phyloP scores from a whole-genome alignment of 345 rosid genomes.

The Sonneratia alba region DNA sequence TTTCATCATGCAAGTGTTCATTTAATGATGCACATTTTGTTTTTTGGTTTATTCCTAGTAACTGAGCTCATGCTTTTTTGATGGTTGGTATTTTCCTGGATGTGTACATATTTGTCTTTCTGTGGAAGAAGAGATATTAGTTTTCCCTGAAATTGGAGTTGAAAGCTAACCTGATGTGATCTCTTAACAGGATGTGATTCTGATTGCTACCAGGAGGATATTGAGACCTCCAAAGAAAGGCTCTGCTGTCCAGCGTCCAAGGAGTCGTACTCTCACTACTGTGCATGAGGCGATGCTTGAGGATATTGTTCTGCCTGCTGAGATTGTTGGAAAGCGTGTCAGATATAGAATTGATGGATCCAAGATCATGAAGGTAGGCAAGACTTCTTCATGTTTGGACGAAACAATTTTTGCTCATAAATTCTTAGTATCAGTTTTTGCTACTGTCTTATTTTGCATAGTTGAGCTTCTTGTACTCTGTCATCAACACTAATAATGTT shows the following conservation, averaged over 20 bases:
- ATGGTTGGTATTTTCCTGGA: too few species aligned
- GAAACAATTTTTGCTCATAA: too few species aligned
- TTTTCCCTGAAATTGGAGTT: not conserved
- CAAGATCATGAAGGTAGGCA: constrained; percentile 65
- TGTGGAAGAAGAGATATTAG: too few species aligned
- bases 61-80: too few species aligned
- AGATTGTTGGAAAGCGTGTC: constrained; percentile 83
- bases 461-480: not conserved
- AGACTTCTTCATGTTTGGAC: too few species aligned
- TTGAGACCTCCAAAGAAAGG: constrained; percentile 89
- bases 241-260: constrained; percentile 80
- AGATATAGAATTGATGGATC: constrained; percentile 76
- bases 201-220: constrained; percentile 72
- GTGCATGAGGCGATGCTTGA: constrained; percentile 83
- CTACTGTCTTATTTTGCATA: too few species aligned
- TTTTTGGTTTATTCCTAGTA: not conserved
- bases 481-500: not conserved
- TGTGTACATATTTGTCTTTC: too few species aligned
- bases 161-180: not conserved
- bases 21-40: too few species aligned
- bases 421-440: not conserved
- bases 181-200: constrained; percentile 52
- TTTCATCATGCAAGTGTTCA: too few species aligned
- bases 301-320: constrained; percentile 81
- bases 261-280: constrained; percentile 74